phyloP scores from a whole-genome alignment of 805 yeast species.

The Lipomyces starkeyi region DNA sequence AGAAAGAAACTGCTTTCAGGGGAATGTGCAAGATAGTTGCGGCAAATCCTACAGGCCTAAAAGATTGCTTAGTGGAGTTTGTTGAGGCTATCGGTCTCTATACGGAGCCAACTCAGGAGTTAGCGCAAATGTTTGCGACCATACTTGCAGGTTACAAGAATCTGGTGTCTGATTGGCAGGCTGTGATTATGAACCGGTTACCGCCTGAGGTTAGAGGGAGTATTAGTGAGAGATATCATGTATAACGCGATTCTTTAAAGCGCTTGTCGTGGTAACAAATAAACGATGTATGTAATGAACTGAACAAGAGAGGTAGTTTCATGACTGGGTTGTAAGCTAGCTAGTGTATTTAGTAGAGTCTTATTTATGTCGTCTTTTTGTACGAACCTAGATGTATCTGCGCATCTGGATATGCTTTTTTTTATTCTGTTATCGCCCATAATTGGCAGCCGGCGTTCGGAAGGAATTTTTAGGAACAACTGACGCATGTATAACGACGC shows the following conservation, averaged over 20 bases:
- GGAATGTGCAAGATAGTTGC: constrained; percentile 79
- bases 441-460: too few relatives aligned
- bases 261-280: not conserved
- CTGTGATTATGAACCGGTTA: constrained; percentile 37
- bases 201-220: constrained; percentile 36
- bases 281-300: constrained; percentile 9
- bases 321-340: not conserved
- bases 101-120: constrained; percentile 44
- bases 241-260: constrained; percentile 1
- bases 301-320: not conserved
- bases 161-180: constrained; percentile 41
- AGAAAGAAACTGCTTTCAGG: constrained; percentile 82
- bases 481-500: not conserved
- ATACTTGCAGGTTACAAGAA: constrained; percentile 44
- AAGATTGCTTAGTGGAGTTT: constrained; percentile 57
- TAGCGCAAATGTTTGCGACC: constrained; percentile 42
- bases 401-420: too few relatives aligned
- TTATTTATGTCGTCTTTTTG: not conserved
- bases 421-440: too few relatives aligned
- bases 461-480: too few relatives aligned
- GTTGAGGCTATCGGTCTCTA: constrained; percentile 60
- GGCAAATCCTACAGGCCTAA: constrained; percentile 69
- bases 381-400: not conserved
- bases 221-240: constrained; percentile 26
- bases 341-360: not conserved